Evolutionary conservation across 169 alveolate genomes (phyloP).

Genomic region (Prorocentrum cordatum): DNA sequence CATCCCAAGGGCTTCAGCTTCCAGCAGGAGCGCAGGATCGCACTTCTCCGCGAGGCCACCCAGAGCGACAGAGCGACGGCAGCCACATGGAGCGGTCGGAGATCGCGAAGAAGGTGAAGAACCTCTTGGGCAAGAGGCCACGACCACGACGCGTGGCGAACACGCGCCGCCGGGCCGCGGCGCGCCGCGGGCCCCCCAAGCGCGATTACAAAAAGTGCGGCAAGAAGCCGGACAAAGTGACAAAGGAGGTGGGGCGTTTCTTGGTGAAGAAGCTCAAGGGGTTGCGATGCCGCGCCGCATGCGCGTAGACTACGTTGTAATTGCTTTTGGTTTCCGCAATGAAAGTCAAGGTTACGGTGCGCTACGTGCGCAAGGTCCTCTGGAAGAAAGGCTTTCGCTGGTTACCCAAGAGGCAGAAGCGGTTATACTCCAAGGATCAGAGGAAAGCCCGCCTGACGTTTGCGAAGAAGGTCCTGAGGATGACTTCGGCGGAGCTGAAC

Average conservation of each 20-base stretch:
- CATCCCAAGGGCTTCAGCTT: neutral
- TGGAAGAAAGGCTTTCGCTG: neutral
- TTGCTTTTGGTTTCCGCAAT: neutral
- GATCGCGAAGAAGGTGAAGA: neutral
- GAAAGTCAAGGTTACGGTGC: neutral
- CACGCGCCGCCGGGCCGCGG: neutral
- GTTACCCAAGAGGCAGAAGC: slow-evolving; percentile 1
- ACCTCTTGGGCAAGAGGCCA: neutral
- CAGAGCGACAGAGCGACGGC: no score
- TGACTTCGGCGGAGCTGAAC: neutral
- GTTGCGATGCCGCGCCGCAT: neutral
- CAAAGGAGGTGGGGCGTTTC: neutral
- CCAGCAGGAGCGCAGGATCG: neutral
- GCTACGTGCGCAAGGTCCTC: neutral
- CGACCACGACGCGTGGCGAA: no score
- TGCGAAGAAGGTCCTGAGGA: neutral
- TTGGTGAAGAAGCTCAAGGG: neutral
- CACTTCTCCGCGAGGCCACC: neutral
- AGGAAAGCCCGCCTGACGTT: neutral
- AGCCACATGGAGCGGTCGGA: neutral
- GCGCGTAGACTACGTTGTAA: neutral
- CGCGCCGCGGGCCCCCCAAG: neutral
- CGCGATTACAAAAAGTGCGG: neutral
- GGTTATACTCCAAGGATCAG: neutral
- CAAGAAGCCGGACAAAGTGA: neutral